Evolutionary conservation across 306 rosid species (phyloP), one percentile per base, ranked within the genome.

Genomic region (Rosa lucieae): DNA sequence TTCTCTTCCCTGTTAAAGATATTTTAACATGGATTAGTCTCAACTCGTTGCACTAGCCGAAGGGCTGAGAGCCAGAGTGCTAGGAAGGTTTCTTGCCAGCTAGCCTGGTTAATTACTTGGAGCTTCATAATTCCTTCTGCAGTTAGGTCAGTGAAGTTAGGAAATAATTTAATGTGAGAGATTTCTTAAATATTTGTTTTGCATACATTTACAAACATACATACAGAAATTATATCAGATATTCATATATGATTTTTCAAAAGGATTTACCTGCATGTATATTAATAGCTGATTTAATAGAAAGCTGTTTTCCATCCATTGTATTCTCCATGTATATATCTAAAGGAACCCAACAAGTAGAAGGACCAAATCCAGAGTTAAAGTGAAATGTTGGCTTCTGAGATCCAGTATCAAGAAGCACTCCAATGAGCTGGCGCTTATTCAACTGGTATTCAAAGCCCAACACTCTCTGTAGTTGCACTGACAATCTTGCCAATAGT

Each of bases 61-160:
- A 92, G 97, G 73, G 97, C 95, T 77, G 97, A 89, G 73, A 92
- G 90, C 97, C 97, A 92, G 73, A 92, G 88, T 17, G 93, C 97
- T 55, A 89, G 84, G 84, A 92, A 89, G 69, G 97, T 89, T 81
- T 89, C 95, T 74, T 92, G 95, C 95, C 97, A 92, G 80, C 87
- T 89, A 78, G 97, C 90, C 87, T 89, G 92, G 90, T 92, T 90
- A 80, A 89, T 65, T 84, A 77, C 84, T 84, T 85, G 93, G 58
- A 89, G 90, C 26, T 89, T 84, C 89, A 77, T 86, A 84, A 85
- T 85, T 83, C 10, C 85, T 73, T 88, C 97, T 92, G 97, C 92
- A 88, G 76, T 80, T 78, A 82, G 84, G 81, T 32, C 79, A 76
- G 71, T 71, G 72, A 77, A 83, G 81, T 85, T 77, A 83, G 79